Evolutionary conservation across 1,284 basidiomycete species (phyloP), one percentile per base, ranked within the genome.

Genomic region (Coniophora puteana): DNA sequence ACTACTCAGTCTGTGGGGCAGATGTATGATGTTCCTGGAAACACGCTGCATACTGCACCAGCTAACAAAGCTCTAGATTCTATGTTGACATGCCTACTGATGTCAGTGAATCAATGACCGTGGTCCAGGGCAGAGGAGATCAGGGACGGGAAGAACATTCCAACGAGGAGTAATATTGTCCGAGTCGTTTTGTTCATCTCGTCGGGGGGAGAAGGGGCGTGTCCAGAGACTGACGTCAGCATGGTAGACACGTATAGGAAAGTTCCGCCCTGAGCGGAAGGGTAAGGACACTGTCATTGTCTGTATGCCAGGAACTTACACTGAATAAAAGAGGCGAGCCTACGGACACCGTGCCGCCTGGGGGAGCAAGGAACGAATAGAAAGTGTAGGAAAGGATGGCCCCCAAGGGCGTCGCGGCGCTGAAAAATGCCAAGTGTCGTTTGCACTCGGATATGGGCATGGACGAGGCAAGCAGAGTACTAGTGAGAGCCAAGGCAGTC

Each of bases 211-310:
- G 40, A 74, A 52, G 13, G 55, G 49, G 36, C 40, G 16, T 67
- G 65, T 12, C 68, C 69, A 12, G 84, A 78, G 29, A 86, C 71
- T 3, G 87, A 80, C 57, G 91, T 89, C 18, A 93, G 71, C 25
- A 93, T 86, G 3, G 93, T 94, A 0, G 93, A 93, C 24, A 97
- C 93, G 58, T 94, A 97, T 22, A 97, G 69, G 63, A 97, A 97
- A 1, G 91, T 93, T 12, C 93, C 93, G 27, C 91, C 94, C 91
- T 93, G 48, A 20, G 31, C 20, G 40, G 38, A 22, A 21, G 23
- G 17, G 23, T 48, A 40, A 51, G 36, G 30, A 7, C 46, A 36
- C 37, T 18, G 25, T 26, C 30, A 27, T 25, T 37, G 8, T 27
- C 42, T 31, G 25, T n/a, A 33, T 26, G 23, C 27, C 28, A 26